Base-by-base conservation (phyloP, 2,329 filamentous ascomycete genomes). In the Phialemonium atrogriseum region DNA sequence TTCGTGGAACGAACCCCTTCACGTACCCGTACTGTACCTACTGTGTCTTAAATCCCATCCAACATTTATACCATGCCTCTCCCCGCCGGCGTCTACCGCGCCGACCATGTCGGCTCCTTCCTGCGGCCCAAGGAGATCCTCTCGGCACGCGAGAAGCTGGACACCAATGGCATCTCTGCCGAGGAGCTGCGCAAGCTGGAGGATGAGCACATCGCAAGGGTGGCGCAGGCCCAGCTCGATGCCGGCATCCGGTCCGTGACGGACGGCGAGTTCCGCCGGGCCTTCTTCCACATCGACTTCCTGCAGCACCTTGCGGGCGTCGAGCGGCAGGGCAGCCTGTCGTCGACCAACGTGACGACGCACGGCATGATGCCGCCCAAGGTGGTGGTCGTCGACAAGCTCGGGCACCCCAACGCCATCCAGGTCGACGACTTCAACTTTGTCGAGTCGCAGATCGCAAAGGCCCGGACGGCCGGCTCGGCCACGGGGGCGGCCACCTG, bases 211-310 rank as follows among this genome's bases (percentile, higher is more conserved):
- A 62, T 73, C 41, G 52, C 58, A 19, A 44, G 57, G 5, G 65
- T 70, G 2, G 67, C 70, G 29, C 47, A 58, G 35, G 59, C 64
- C 43, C 62, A 73, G 45, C 55, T 71, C 25, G 54, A 55, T 13
- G 60, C 58, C 34, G 68, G 69, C 20, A 50, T 73, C 15, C 60
- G 55, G 33, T 60, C 62, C 33, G 59, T 73, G 27, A 73, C 69
- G 7, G 69, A 73, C 37, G 69, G 69, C 52, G 69, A 73, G 50
- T 73, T 70, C 52, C 64, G 69, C 32, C 65, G 70, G 34, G 62
- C 62, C 27, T 74, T 64, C 56, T 75, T 75, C 55, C 70, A 74
- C 49, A 62, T 73, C 37, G 70, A 74, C 51, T 74, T 72, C 53
- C 58, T 74, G 25, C 59, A 68, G 49, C 63, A 73, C 45, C 54